A percentile compares a stretch with the other conserved stretches of the same genome.
Evolutionary conservation across 208 protist species (phyloP).

Genomic region (Crithidia brevicula): DNA sequence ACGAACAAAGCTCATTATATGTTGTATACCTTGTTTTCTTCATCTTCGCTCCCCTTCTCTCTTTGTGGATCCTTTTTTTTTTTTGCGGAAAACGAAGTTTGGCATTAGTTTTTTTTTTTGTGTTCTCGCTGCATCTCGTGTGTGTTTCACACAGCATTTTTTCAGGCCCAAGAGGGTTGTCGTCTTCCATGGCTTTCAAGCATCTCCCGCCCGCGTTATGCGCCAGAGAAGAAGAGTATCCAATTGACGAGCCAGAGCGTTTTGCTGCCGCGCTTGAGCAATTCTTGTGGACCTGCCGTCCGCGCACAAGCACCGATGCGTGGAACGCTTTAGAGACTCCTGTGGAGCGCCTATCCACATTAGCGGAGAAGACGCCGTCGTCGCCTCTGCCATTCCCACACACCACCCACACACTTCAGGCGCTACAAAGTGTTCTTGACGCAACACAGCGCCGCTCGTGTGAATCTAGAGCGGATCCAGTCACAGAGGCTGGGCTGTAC

Average conservation of each 20-base stretch:
- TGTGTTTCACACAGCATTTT: background rate
- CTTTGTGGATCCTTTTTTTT: background rate
- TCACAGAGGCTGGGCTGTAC: conserved; percentile 30
- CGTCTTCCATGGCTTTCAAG: conserved; percentile 2
- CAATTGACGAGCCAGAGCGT: conserved; percentile 7
- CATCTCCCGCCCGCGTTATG: background rate
- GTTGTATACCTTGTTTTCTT: too few relatives aligned
- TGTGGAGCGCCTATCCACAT: background rate
- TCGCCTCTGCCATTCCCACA: background rate
- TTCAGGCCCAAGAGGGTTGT: background rate
- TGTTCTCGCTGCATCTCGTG: background rate
- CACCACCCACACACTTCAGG: background rate
- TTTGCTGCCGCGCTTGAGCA: conserved; percentile 24
- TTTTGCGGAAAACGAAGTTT: too few relatives aligned
- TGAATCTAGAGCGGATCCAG: conserved; percentile 6
- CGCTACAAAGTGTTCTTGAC: conserved; percentile 8
- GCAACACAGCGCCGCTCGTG: background rate
- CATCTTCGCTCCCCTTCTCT: background rate
- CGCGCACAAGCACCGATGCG: background rate
- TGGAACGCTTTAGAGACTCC: background rate
- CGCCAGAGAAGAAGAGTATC: background rate
- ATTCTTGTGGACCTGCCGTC: conserved; percentile 22
- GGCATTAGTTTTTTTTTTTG: conserved; percentile 4
- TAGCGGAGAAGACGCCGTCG: background rate
- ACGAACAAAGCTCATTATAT: too few relatives aligned